phyloP scores from a whole-genome alignment of 306 rosid genomes.

The Mucuna pruriens region DNA sequence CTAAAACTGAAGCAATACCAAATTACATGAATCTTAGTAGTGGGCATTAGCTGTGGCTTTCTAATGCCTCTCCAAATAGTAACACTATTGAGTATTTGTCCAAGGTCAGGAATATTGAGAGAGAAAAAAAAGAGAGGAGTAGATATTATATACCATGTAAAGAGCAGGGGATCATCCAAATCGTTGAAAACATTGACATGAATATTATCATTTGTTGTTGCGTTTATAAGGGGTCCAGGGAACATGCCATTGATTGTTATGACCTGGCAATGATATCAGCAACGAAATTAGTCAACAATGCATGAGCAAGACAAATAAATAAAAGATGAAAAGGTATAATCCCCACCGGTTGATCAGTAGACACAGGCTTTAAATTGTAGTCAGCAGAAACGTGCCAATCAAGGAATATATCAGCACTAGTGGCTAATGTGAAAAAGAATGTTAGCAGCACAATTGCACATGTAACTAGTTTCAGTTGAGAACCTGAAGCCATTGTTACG shows the following conservation, averaged over 20 bases:
- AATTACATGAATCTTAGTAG: not conserved
- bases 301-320: not conserved
- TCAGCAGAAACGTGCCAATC: slow-evolving; percentile 62
- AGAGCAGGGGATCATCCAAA: slow-evolving; percentile 74
- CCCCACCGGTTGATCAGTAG: slow-evolving; percentile 54
- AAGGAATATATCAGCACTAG: slow-evolving; percentile 46
- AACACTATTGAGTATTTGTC: not conserved
- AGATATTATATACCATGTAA: slow-evolving; percentile 61
- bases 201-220: slow-evolving; percentile 69
- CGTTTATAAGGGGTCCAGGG: slow-evolving; percentile 84
- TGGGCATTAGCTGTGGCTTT: slow-evolving; percentile 18
- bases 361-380: slow-evolving; percentile 43
- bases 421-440: slow-evolving; percentile 28
- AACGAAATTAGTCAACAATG: slow-evolving; percentile 5
- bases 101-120: not conserved
- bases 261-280: slow-evolving; percentile 52
- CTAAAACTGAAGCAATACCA: not conserved
- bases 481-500: slow-evolving; percentile 44
- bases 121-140: not conserved
- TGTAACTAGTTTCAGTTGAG: slow-evolving; percentile 10
- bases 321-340: slow-evolving; percentile 5
- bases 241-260: slow-evolving; percentile 79
- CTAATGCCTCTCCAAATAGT: not conserved
- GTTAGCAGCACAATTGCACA: slow-evolving; percentile 29
- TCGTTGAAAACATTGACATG: slow-evolving; percentile 69